Conservation (phyloP, 2,329 filamentous ascomycete species). For the Elsinoe fawcettii region DNA sequence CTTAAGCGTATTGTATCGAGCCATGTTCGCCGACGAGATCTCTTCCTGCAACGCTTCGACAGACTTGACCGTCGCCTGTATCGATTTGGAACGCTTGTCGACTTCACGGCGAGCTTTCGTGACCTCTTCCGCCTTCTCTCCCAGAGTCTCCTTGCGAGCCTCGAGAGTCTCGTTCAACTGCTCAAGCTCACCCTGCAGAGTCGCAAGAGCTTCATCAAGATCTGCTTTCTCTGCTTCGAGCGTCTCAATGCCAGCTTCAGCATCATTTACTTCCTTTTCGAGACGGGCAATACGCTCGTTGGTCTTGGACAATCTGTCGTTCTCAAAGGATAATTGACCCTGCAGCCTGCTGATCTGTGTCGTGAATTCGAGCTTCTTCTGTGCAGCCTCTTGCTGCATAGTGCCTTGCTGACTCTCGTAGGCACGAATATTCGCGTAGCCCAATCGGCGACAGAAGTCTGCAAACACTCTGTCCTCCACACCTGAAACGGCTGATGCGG, state of each 20-base stretch:
- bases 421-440: slow-evolving; percentile 81
- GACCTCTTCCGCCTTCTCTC: slow-evolving; percentile 65
- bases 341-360: slow-evolving; percentile 61
- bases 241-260: slow-evolving; percentile 60
- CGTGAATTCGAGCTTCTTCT: slow-evolving; percentile 80
- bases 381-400: slow-evolving; percentile 78
- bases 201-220: slow-evolving; percentile 65
- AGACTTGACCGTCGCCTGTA: slow-evolving; percentile 65
- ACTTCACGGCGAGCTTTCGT: slow-evolving; percentile 71
- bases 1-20: slow-evolving; percentile 74
- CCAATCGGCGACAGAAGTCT: slow-evolving; percentile 76
- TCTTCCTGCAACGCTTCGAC: slow-evolving; percentile 75
- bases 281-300: slow-evolving; percentile 61
- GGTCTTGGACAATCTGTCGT: slow-evolving; percentile 63
- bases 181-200: slow-evolving; percentile 68
- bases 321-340: slow-evolving; percentile 56
- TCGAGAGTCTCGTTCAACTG: slow-evolving; percentile 65
- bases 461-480: slow-evolving; percentile 86
- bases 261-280: slow-evolving; percentile 57
- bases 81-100: slow-evolving; percentile 74
- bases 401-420: slow-evolving; percentile 92
- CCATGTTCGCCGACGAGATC: slow-evolving; percentile 75
- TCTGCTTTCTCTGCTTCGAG: slow-evolving; percentile 65
- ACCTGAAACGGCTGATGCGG: slow-evolving; percentile 59
- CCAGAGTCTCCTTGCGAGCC: slow-evolving; percentile 58